phyloP scores from a whole-genome alignment of 2,329 filamentous ascomycete genomes.

The Cryphonectria carpinicola region DNA sequence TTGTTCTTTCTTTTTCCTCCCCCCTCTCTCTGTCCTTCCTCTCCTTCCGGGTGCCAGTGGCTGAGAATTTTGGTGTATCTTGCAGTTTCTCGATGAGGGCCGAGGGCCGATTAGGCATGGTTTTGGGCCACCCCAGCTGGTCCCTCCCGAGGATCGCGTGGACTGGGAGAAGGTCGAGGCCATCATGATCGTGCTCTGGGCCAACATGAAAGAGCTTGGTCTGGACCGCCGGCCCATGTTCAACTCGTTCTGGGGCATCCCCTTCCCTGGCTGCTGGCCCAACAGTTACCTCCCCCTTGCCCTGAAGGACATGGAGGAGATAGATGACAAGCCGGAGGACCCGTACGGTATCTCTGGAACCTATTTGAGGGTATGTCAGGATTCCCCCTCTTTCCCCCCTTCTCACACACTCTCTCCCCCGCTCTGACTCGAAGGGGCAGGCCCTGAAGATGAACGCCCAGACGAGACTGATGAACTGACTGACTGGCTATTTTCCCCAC shows the following conservation, averaged over 20 bases:
- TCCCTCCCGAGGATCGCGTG: slow-evolving; percentile 47
- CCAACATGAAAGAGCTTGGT: slow-evolving; percentile 62
- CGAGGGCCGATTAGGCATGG: slow-evolving; percentile 34
- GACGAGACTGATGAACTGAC: neutral
- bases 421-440: neutral
- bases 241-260: slow-evolving; percentile 55
- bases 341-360: slow-evolving; percentile 73
- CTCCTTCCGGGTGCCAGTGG: neutral
- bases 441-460: neutral
- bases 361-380: slow-evolving; percentile 65
- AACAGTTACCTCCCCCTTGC: slow-evolving; percentile 50
- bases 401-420: no score
- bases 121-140: slow-evolving; percentile 3
- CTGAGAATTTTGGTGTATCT: neutral
- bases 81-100: slow-evolving; percentile 63
- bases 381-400: no score
- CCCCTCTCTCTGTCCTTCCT: neutral
- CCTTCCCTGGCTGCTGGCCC: slow-evolving; percentile 60
- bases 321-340: slow-evolving; percentile 57
- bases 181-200: slow-evolving; percentile 69
- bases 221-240: slow-evolving; percentile 51
- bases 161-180: slow-evolving; percentile 84
- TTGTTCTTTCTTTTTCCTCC: neutral
- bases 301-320: slow-evolving; percentile 41
- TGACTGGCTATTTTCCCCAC: neutral